phyloP scores from a whole-genome alignment of 805 yeast species.

The Metschnikowia aberdeeniae region DNA sequence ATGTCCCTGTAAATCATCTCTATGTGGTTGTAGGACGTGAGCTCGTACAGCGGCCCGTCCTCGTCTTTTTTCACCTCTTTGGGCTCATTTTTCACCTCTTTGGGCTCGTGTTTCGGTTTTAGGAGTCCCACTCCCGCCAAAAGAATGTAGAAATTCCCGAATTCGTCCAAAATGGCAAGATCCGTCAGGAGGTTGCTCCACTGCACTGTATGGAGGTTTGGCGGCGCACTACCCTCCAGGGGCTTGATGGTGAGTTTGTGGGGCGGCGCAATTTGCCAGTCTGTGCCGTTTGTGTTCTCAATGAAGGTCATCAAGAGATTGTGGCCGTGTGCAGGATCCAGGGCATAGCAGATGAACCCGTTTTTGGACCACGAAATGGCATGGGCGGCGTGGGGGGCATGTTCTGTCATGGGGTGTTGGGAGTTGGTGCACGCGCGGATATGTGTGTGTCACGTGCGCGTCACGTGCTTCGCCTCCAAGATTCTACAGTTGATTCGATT shows the following conservation, averaged over 20 bases:
- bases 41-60: slow-evolving; percentile 38
- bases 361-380: slow-evolving; percentile 73
- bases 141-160: slow-evolving; percentile 52
- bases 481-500: no score
- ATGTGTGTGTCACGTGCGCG: background rate
- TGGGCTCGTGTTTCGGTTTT: slow-evolving; percentile 3
- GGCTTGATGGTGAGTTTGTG: slow-evolving; percentile 32
- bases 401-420: background rate
- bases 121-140: slow-evolving; percentile 41
- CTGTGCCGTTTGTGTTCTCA: slow-evolving; percentile 68
- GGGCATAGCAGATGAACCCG: slow-evolving; percentile 75
- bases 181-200: slow-evolving; percentile 85
- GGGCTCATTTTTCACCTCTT: background rate
- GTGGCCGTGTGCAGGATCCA: slow-evolving; percentile 28
- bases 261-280: slow-evolving; percentile 73
- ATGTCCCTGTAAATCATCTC: slow-evolving; percentile 48
- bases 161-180: slow-evolving; percentile 69
- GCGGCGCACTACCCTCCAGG: slow-evolving; percentile 21
- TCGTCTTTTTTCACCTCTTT: background rate
- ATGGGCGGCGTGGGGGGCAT: background rate
- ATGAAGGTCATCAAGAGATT: slow-evolving; percentile 59
- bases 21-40: slow-evolving; percentile 42
- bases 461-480: background rate
- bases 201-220: slow-evolving; percentile 43
- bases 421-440: background rate